Conservation (phyloP, 768 basidiomycete species). For the Hypsizygus marmoreus region DNA sequence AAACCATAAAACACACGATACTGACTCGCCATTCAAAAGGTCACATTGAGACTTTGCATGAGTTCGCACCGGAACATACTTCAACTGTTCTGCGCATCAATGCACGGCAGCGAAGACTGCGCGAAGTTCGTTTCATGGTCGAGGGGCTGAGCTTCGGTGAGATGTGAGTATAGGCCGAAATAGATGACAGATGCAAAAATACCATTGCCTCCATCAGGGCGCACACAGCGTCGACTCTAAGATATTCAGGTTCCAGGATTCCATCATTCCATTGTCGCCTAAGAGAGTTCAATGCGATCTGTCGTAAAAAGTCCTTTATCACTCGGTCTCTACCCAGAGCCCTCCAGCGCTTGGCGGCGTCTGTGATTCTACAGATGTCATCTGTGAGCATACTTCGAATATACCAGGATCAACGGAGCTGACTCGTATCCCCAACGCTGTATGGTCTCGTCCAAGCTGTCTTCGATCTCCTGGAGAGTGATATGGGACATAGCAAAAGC, state of each 20-base stretch:
- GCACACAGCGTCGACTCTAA: constrained; percentile 15
- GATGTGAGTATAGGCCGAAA: too few species aligned
- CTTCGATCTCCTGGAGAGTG: constrained; percentile 16
- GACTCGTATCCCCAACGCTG: constrained; percentile 18
- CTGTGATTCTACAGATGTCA: constrained; percentile 12
- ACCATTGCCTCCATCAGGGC: constrained; percentile 19
- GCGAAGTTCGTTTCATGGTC: too few species aligned
- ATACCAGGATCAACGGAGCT: background rate
- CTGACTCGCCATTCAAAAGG: too few species aligned
- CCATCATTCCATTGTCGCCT: constrained; percentile 13
- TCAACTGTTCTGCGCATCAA: too few species aligned
- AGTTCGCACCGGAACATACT: too few species aligned
- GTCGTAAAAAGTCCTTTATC: constrained; percentile 17
- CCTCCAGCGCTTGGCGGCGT: constrained; percentile 17
- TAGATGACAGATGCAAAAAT: background rate
- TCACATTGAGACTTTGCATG: too few species aligned
- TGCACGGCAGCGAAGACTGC: too few species aligned
- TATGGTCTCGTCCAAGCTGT: constrained; percentile 10
- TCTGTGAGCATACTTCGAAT: background rate
- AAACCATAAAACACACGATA: too few species aligned
- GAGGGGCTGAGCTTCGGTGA: too few species aligned
- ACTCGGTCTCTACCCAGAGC: constrained; percentile 14
- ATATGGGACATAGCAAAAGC: constrained; percentile 11
- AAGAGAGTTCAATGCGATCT: constrained; percentile 19
- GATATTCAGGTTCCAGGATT: constrained; percentile 13